These are phyloP conservation scores for Nicotiana attenuata DNA, from an alignment of 257 asterid species.

Conservation along the genomic window DNA sequence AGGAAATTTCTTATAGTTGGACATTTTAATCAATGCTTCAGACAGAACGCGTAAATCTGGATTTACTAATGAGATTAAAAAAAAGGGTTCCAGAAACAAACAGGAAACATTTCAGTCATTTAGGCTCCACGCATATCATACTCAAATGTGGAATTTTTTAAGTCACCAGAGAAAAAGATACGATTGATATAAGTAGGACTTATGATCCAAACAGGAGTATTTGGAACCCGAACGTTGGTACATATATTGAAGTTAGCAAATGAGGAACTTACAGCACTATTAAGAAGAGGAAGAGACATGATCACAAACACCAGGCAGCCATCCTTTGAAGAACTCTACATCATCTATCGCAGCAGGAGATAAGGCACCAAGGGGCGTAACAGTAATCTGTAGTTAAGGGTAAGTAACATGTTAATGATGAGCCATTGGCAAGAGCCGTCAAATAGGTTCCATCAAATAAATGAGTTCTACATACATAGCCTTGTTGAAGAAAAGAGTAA, in stretches of 20 bases:
- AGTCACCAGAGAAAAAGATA: not conserved
- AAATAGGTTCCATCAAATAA: not conserved
- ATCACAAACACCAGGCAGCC: conserved; percentile 44
- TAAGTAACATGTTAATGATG: conserved; percentile 2
- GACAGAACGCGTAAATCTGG: not conserved
- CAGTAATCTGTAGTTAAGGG: conserved; percentile 55
- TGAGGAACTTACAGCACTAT: not conserved
- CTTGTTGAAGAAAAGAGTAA: conserved; percentile 44
- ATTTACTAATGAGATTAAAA: not conserved
- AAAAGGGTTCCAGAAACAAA: not conserved
- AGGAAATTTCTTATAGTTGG: not conserved
- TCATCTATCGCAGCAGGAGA: conserved; percentile 55
- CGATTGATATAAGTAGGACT: not conserved
- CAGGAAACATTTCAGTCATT: not conserved
- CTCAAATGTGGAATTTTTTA: not conserved
- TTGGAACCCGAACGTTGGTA: not conserved
- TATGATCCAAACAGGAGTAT: not conserved
- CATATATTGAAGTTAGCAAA: not conserved
- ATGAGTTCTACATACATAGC: conserved; percentile 57
- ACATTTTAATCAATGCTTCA: not conserved
- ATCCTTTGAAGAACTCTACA: conserved; percentile 46
- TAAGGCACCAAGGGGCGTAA: conserved; percentile 72
- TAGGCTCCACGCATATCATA: not conserved
- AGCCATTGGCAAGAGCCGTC: not conserved
- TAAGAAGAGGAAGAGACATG: conserved; percentile 13